These are phyloP conservation scores for Cladosporium phlei DNA, from an alignment of 2,329 filamentous ascomycete species.

Conservation along the genomic window DNA sequence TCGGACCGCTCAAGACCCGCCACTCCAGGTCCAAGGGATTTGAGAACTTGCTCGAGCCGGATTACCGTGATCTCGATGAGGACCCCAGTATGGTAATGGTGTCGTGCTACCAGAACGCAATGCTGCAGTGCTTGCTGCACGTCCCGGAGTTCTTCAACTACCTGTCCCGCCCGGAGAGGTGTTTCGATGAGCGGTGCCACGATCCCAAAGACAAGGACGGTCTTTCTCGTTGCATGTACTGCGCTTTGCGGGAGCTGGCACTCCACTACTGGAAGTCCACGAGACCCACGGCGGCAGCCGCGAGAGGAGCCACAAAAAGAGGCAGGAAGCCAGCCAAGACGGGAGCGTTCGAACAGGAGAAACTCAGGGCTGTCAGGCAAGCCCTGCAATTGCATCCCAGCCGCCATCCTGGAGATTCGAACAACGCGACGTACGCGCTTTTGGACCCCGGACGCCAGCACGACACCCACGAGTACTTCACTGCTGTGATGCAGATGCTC, in stretches of 20 bases:
- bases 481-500: slow-evolving; percentile 5
- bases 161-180: background rate
- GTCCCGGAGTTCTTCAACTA: slow-evolving; percentile 9
- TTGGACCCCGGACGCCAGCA: slow-evolving; percentile 11
- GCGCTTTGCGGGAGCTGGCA: slow-evolving; percentile 13
- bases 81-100: no score
- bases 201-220: background rate
- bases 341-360: no score
- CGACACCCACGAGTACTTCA: slow-evolving; percentile 15
- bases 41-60: background rate
- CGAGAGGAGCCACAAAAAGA: no score
- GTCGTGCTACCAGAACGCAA: slow-evolving; percentile 17
- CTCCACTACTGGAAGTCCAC: slow-evolving; percentile 14
- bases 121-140: slow-evolving; percentile 16
- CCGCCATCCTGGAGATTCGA: no score
- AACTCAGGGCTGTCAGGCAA: no score
- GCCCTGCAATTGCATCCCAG: no score
- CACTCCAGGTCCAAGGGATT: slow-evolving; percentile 4
- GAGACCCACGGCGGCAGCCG: background rate
- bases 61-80: no score
- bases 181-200: background rate
- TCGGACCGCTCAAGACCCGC: background rate
- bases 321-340: no score
- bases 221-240: slow-evolving; percentile 17
- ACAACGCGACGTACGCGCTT: background rate